Conservation (phyloP, 495 filamentous ascomycete genomes). For the Neurospora sp. region DNA sequence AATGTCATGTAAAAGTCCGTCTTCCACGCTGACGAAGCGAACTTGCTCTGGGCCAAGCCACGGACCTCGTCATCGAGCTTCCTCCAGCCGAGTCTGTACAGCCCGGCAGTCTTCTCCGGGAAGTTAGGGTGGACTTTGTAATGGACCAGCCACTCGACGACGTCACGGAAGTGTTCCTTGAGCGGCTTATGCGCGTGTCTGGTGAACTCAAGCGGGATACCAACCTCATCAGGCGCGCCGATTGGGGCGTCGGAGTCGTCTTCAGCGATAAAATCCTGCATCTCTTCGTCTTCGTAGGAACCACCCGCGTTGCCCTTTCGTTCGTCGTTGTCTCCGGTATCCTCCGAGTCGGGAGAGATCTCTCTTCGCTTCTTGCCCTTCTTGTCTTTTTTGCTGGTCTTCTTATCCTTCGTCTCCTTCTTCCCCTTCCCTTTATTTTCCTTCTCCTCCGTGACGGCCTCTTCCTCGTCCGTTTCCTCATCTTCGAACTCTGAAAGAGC, state of each 20-base stretch:
- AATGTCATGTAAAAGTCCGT: constrained; percentile 54
- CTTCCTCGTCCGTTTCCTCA: constrained; percentile 24
- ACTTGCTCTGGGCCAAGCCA: constrained; percentile 59
- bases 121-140: constrained; percentile 67
- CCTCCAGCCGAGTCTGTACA: constrained; percentile 62
- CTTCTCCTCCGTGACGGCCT: constrained; percentile 11
- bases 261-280: constrained; percentile 57
- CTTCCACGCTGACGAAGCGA: constrained; percentile 66
- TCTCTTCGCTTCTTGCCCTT: neutral
- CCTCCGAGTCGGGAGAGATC: neutral
- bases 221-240: constrained; percentile 46
- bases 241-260: constrained; percentile 56
- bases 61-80: constrained; percentile 67
- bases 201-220: constrained; percentile 66
- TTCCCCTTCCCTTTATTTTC: neutral
- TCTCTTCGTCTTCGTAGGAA: constrained; percentile 42
- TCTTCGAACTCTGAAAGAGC: constrained; percentile 38
- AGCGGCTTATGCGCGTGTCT: constrained; percentile 54
- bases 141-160: constrained; percentile 73
- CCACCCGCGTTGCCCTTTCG: constrained; percentile 11
- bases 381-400: neutral
- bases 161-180: constrained; percentile 68
- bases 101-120: constrained; percentile 38
- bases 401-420: constrained; percentile 5
- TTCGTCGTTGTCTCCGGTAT: constrained; percentile 28